phyloP scores from a whole-genome alignment of 116 monocot genomes.

The Zostera marina region DNA sequence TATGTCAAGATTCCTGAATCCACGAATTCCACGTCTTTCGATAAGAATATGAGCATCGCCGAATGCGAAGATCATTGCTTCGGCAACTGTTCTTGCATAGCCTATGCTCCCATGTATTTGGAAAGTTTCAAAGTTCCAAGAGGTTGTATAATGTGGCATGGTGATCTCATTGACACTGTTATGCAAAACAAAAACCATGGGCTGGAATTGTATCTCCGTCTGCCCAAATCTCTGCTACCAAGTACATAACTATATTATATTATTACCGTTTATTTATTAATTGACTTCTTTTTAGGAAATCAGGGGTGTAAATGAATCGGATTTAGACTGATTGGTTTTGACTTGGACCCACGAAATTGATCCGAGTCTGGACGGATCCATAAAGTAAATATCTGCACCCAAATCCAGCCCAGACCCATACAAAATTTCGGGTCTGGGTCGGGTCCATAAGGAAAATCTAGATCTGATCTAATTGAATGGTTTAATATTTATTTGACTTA shows the following conservation, averaged over 20 bases:
- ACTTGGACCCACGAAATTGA: no score
- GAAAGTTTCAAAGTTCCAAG: background rate
- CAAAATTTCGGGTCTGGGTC: no score
- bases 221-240: background rate
- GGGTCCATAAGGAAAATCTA: no score
- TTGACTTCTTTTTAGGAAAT: no score
- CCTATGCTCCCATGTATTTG: conserved; percentile 1
- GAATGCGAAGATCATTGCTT: conserved; percentile 4
- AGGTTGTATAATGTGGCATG: conserved; percentile 19
- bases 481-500: no score
- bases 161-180: conserved; percentile 8
- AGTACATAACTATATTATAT: background rate
- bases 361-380: no score
- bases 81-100: conserved; percentile 13
- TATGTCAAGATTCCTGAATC: conserved; percentile 17
- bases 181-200: background rate
- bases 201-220: conserved; percentile 7
- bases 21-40: background rate
- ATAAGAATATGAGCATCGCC: background rate
- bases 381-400: no score
- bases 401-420: no score
- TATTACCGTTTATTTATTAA: no score
- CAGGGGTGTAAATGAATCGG: no score
- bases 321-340: no score
- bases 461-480: no score